Conservation (phyloP, 768 basidiomycete genomes). For the Hemileccinum rubropunctum region DNA sequence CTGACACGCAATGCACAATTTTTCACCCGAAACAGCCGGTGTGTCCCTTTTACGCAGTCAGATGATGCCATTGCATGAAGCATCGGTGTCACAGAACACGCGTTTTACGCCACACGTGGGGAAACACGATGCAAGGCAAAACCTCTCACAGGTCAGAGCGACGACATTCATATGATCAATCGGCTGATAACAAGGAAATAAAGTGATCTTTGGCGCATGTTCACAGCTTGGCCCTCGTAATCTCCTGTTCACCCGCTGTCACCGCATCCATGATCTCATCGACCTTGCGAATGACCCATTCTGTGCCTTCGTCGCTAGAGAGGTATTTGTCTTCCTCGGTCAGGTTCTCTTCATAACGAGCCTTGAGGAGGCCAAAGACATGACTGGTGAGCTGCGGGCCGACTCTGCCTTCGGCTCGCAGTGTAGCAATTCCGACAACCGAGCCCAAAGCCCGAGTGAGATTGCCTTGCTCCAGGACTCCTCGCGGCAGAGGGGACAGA, state of each 20-base stretch:
- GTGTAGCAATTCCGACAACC: constrained; percentile 78
- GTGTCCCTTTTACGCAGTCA: constrained; percentile 19
- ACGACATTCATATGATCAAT: constrained; percentile 27
- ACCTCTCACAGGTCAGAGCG: constrained; percentile 15
- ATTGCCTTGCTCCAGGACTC: constrained; percentile 71
- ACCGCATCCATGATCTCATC: constrained; percentile 80
- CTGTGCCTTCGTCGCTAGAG: constrained; percentile 79
- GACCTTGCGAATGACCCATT: constrained; percentile 83
- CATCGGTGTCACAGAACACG: constrained; percentile 26
- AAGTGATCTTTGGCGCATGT: constrained; percentile 21
- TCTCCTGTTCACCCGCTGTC: constrained; percentile 40
- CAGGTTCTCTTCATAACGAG: constrained; percentile 56
- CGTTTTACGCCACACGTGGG: constrained; percentile 32
- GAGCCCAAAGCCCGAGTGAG: constrained; percentile 83
- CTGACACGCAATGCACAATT: constrained; percentile 27
- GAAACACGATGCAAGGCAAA: constrained; percentile 29
- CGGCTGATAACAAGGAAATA: constrained; percentile 30
- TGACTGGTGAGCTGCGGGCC: constrained; percentile 87
- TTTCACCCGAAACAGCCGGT: constrained; percentile 20
- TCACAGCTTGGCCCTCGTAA: constrained; percentile 62
- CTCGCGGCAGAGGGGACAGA: constrained; percentile 70
- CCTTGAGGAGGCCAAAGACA: constrained; percentile 87
- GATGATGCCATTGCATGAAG: constrained; percentile 15
- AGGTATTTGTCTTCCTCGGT: constrained; percentile 78
- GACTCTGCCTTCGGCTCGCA: constrained; percentile 82